These are phyloP conservation scores for Scheffersomyces stipitis DNA, from an alignment of 805 yeast species.

Conservation along the genomic window DNA sequence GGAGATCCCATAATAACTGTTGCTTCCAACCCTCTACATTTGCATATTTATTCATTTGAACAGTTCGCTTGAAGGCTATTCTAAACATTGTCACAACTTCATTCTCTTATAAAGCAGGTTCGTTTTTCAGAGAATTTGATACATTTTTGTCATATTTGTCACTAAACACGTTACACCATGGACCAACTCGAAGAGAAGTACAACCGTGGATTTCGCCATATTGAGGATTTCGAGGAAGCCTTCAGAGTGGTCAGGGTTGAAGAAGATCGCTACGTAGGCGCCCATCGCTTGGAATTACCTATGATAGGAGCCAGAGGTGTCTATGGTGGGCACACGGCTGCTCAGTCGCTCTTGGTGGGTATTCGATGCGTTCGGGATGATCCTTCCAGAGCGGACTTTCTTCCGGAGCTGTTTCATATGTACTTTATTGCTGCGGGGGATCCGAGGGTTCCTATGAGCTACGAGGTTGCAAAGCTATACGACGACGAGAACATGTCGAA, in stretches of 20 bases:
- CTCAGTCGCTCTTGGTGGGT: constrained; percentile 64
- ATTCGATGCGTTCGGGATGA: constrained; percentile 40
- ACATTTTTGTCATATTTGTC: too few relatives aligned
- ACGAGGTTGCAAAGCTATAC: constrained; percentile 52
- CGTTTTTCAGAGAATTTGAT: too few relatives aligned
- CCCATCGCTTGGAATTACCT: constrained; percentile 33
- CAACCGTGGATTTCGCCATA: too few relatives aligned
- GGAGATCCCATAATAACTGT: too few relatives aligned
- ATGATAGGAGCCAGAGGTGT: constrained; percentile 57
- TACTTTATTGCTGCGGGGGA: constrained; percentile 60
- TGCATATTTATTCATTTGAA: too few relatives aligned
- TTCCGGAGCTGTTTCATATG: constrained; percentile 64
- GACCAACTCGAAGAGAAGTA: too few relatives aligned
- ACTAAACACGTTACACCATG: too few relatives aligned
- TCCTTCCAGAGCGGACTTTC: constrained; percentile 16
- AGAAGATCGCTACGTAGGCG: constrained; percentile 31
- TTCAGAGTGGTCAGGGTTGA: constrained; percentile 24
- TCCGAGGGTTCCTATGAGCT: constrained; percentile 45
- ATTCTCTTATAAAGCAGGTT: too few relatives aligned
- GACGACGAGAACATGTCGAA: constrained; percentile 54
- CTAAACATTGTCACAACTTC: too few relatives aligned
- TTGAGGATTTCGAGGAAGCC: constrained; percentile 32
- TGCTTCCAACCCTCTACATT: too few relatives aligned
- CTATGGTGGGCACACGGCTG: constrained; percentile 69
- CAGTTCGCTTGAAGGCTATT: too few relatives aligned